Evolutionary conservation across 192 early-diverging fungal species (phyloP), one percentile per base, ranked within the genome.

Genomic region (Chytriomyces sp.): DNA sequence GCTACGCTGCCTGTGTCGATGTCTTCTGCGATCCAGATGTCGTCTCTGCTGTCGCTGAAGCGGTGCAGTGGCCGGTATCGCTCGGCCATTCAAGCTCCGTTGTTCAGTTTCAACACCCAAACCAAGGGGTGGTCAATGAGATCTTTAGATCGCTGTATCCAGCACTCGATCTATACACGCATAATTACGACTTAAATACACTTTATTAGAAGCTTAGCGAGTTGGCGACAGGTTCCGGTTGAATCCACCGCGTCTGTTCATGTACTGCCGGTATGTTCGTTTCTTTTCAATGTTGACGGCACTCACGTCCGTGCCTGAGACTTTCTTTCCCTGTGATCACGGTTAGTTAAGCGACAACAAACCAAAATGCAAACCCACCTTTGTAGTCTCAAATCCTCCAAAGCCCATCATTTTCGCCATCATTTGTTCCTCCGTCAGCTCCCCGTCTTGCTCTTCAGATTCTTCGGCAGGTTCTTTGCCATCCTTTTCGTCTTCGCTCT

Each of bases 171-270:
- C n/a, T n/a, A n/a, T n/a, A n/a, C n/a, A n/a, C n/a, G n/a, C n/a
- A n/a, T n/a, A n/a, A n/a, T n/a, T n/a, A 35, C 35, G 35, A 35
- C 35, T 35, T 35, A 35, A 35, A 35, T 35, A 35, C 35, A 35
- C 35, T 35, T 35, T 35, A 35, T 35, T 35, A 35, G 35, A 35
- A 4, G 35, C 35, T 35, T 35, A 77, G 11, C 71, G 46, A 13
- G 77, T 78, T 18, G 82, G 82, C 2, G 71, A 66, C 44, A 85
- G 71, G 53, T 80, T 80, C 11, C 89, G 82, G 74, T 96, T 96
- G 72, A 97, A 97, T 18, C 95, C 95, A 48, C 95, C 93, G 53
- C 92, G 89, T 67, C 95, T 83, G 82, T 97, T 97, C 95, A 97
- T 97, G 80, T 97, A 97, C 81, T 97, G 95, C 4, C 95, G 87